Evolutionary conservation across 805 yeast genomes (phyloP), one percentile per base, ranked within the genome.

Genomic region (Candida piceae): DNA sequence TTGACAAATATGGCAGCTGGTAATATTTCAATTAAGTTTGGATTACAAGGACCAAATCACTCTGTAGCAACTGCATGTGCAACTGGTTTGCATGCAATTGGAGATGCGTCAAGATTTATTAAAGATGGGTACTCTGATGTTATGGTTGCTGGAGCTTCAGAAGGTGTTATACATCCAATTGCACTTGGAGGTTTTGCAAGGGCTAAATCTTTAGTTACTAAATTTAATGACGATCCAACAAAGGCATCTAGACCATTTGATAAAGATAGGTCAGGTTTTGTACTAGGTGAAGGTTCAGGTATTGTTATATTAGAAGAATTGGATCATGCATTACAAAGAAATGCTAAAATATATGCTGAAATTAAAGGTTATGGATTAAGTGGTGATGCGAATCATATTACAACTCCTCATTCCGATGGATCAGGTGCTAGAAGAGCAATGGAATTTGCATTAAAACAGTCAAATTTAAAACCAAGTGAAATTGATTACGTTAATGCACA

Each of bases 1-100:
- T 66, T 93, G 27, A 74, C 84, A 26, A 93, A 93, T 56, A 93
- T 93, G 97, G 96, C 96, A 0, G 87, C 89, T 1, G 97, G 97
- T 3, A 79, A 87, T 42, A 76, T 93, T 6, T 82, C 96, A 6
- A 89, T 93, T 39, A 71, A 76, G 45, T 76, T 78, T 49, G 83
- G 84, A 1, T 64, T 88, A 27, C 66, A 73, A 49, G 99, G 98
- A 0, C 95, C 96, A 2, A 76, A 84, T 29, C 96, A 89, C 54
- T 67, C 95, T 0, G 93, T 79, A 0, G 75, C 95, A 2, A 88
- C 97, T 0, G 98, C 98, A 1, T 93, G 99, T 66, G 95, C 99
- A 4, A 88, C 98, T 0, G 99, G 99, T 0, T 74, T 83, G 20
- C 94, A 93, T 53, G 74, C 96, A 0, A 80, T 93, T 32, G 97